A percentile compares a stretch with the other conserved stretches of the same genome.
Evolutionary conservation across 768 basidiomycete species (phyloP).

Genomic region (Inosperma sp.): DNA sequence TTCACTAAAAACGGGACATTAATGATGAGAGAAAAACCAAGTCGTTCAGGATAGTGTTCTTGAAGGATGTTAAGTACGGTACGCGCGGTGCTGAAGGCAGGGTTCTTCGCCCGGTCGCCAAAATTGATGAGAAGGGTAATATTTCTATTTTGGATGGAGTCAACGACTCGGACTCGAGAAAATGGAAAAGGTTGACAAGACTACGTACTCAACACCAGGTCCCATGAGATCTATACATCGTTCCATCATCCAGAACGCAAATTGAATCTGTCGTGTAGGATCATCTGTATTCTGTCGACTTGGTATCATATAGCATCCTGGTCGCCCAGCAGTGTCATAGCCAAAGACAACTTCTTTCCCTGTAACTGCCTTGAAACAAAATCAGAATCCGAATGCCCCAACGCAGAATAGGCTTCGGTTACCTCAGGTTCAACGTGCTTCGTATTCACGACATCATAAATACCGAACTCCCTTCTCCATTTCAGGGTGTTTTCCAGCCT

Average conservation of each 20-base stretch:
- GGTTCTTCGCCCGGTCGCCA: constrained; percentile 63
- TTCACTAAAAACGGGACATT: constrained; percentile 79
- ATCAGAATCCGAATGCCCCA: no score
- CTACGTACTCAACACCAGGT: constrained; percentile 72
- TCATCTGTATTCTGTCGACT: constrained; percentile 77
- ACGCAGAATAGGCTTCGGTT: no score
- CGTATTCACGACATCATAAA: constrained; percentile 59
- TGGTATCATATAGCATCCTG: constrained; percentile 63
- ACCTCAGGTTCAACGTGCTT: constrained; percentile 74
- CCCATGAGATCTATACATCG: constrained; percentile 71
- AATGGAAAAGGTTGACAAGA: neutral
- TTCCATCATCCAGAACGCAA: constrained; percentile 74
- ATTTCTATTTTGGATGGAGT: constrained; percentile 38
- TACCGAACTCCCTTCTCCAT: constrained; percentile 78
- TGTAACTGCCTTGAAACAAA: constrained; percentile 53
- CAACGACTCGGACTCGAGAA: neutral
- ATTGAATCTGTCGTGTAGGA: constrained; percentile 62
- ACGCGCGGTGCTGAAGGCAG: constrained; percentile 39
- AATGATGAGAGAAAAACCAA: constrained; percentile 67
- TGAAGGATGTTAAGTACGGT: constrained; percentile 64
- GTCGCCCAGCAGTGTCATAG: constrained; percentile 61
- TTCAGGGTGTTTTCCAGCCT: constrained; percentile 67
- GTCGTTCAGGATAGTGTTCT: constrained; percentile 82
- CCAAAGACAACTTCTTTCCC: constrained; percentile 81
- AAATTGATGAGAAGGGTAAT: constrained; percentile 74